Evolutionary conservation across 768 basidiomycete species (phyloP).

Genomic region (Suillus luteus): DNA sequence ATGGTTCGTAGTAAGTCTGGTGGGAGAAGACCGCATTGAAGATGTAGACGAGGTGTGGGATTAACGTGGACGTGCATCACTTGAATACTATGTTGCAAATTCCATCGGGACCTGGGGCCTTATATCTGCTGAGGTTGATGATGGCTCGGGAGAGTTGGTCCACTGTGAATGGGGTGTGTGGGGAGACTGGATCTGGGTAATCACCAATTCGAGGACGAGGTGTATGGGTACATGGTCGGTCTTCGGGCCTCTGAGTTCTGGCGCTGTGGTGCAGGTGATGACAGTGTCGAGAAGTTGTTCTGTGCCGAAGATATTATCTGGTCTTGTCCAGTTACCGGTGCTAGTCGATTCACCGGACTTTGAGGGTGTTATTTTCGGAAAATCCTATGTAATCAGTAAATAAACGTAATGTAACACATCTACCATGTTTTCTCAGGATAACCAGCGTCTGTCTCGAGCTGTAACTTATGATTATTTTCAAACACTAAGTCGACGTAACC

Average conservation of each 20-base stretch:
- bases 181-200: too few species aligned
- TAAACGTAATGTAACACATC: too few species aligned
- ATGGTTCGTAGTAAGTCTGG: neutral
- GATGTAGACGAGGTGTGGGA: neutral
- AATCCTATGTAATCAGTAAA: too few species aligned
- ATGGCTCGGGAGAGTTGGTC: neutral
- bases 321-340: neutral
- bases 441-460: too few species aligned
- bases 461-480: too few species aligned
- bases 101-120: neutral
- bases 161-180: neutral
- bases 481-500: too few species aligned
- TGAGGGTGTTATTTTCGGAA: too few species aligned
- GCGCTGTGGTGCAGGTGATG: neutral
- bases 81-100: neutral
- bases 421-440: too few species aligned
- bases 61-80: rapidly evolving
- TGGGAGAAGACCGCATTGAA: neutral
- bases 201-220: neutral
- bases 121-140: neutral
- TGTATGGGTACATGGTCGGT: neutral
- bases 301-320: neutral
- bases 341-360: neutral
- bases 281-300: neutral
- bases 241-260: neutral